A percentile compares a stretch with the other conserved stretches of the same genome.
Evolutionary conservation across 768 basidiomycete species (phyloP).

Genomic region (Lactarius hatsudake): DNA sequence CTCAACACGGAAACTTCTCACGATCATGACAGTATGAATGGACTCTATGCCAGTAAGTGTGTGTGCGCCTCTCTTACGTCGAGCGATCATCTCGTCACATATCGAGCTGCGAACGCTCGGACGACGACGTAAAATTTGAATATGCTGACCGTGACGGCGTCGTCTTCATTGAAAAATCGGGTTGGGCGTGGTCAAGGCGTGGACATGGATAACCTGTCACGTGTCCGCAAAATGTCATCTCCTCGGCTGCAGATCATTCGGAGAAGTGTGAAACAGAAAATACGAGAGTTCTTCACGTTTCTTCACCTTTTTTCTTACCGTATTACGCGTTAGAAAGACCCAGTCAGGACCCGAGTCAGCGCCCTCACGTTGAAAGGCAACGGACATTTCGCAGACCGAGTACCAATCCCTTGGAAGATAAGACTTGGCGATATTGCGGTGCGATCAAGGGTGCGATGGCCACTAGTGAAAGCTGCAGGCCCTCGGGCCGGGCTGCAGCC

Average conservation of each 20-base stretch:
- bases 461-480: background rate
- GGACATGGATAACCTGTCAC: background rate
- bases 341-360: background rate
- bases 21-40: constrained; percentile 23
- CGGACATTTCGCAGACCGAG: background rate
- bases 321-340: background rate
- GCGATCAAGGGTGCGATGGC: background rate
- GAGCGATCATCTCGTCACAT: background rate
- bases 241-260: background rate
- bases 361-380: background rate
- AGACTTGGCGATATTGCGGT: background rate
- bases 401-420: background rate
- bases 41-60: background rate
- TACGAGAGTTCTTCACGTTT: background rate
- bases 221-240: background rate
- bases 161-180: background rate
- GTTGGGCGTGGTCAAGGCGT: background rate
- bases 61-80: constrained; percentile 1
- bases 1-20: constrained; percentile 15
- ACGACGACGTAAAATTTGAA: background rate
- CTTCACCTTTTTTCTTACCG: too few species aligned
- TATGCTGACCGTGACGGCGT: background rate
- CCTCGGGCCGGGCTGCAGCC: background rate
- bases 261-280: background rate
- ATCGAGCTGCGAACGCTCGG: background rate